Evolutionary conservation across 129 eudicot species (phyloP).

Genomic region (Chrysanthemum seticuspe): DNA sequence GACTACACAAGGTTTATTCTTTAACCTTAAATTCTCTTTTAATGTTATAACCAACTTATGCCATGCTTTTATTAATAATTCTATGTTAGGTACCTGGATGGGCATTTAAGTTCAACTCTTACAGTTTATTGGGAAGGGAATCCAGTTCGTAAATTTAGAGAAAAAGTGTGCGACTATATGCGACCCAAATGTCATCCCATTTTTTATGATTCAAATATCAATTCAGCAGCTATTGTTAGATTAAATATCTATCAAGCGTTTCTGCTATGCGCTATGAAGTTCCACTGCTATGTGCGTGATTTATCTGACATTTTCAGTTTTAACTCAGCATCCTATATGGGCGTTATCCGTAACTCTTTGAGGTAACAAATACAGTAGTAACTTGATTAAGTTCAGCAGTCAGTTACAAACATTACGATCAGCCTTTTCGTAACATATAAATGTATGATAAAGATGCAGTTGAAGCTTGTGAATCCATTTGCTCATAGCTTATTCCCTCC

Average conservation of each 20-base stretch:
- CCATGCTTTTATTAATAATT: background rate
- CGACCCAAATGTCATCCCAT: constrained; percentile 88
- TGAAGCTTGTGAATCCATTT: background rate
- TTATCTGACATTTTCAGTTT: constrained; percentile 43
- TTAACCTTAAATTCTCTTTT: background rate
- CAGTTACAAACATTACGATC: background rate
- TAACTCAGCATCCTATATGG: constrained; percentile 37
- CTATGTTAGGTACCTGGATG: constrained; percentile 52
- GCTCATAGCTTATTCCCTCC: background rate
- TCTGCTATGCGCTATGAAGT: constrained; percentile 90
- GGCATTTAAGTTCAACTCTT: constrained; percentile 69
- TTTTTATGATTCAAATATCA: constrained; percentile 78
- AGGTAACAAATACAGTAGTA: constrained; percentile 41
- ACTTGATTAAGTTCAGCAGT: background rate
- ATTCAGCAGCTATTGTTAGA: constrained; percentile 67
- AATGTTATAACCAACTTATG: constrained; percentile 1
- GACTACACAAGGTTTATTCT: constrained; percentile 75
- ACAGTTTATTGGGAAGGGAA: constrained; percentile 54
- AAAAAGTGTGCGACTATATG: constrained; percentile 60
- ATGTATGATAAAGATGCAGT: background rate
- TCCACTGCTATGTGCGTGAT: constrained; percentile 57
- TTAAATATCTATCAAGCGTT: constrained; percentile 81
- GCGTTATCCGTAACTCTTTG: constrained; percentile 46
- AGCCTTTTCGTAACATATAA: background rate
- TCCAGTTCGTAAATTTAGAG: constrained; percentile 45